Percentiles rank a stretch among this genome's conserved stretches.
Conservation (phyloP, 805 yeast species). For the Candida hungchunana region DNA sequence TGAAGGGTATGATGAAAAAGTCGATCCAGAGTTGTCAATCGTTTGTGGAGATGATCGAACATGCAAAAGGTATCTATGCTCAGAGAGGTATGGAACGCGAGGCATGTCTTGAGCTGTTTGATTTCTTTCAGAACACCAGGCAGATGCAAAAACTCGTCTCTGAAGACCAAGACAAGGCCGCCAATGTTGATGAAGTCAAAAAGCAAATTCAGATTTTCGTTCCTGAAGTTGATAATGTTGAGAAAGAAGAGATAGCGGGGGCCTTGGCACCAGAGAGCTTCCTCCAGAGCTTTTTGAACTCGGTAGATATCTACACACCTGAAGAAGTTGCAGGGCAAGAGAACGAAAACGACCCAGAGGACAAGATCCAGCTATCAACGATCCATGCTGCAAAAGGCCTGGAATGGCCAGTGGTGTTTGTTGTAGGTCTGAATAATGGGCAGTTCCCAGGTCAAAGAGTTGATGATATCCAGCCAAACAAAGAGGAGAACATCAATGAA, state of each 20-base stretch:
- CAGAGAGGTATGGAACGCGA: constrained; percentile 1
- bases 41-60: constrained; percentile 2
- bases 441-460: constrained; percentile 53
- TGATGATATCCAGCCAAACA: constrained; percentile 18
- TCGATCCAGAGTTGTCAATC: constrained; percentile 5
- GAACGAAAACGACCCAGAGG: constrained; percentile 19
- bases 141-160: constrained; percentile 36
- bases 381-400: constrained; percentile 92
- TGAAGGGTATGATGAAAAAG: constrained; percentile 7
- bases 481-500: constrained; percentile 55
- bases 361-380: constrained; percentile 60
- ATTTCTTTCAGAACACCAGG: constrained; percentile 20
- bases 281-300: constrained; percentile 32
- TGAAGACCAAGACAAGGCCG: constrained; percentile 1
- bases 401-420: constrained; percentile 92
- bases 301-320: constrained; percentile 33
- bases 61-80: constrained; percentile 2
- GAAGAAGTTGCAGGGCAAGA: constrained; percentile 24
- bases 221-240: constrained; percentile 23
- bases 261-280: constrained; percentile 8
- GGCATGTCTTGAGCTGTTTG: constrained; percentile 12
- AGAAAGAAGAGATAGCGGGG: constrained; percentile 5
- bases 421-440: constrained; percentile 68
- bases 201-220: too few relatives aligned
- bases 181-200: too few relatives aligned